Conservation (phyloP, 495 filamentous ascomycete genomes). For the Penicillium longicatenatum region DNA sequence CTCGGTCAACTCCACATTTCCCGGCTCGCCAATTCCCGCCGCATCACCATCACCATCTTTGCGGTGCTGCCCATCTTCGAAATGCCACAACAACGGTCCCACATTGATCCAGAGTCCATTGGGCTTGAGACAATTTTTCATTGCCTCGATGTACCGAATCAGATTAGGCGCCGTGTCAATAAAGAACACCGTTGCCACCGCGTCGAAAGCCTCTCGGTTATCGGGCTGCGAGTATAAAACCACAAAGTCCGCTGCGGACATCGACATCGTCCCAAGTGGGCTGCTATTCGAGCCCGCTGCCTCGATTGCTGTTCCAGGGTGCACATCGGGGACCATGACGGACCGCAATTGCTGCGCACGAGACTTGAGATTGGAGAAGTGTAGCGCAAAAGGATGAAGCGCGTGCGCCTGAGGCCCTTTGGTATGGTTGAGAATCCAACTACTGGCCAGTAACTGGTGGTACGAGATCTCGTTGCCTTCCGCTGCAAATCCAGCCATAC, state of each 20-base stretch:
- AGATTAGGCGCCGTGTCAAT: conserved; percentile 95
- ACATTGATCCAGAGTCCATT: conserved; percentile 87
- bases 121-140: conserved; percentile 72
- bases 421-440: conserved; percentile 83
- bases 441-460: conserved; percentile 84
- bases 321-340: conserved; percentile 75
- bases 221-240: conserved; percentile 65
- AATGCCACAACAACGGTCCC: conserved; percentile 91
- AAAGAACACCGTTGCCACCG: conserved; percentile 89
- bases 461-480: conserved; percentile 98
- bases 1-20: conserved; percentile 82
- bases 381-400: conserved; percentile 78
- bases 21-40: conserved; percentile 71
- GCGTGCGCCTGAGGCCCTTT: conserved; percentile 40
- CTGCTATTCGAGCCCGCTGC: conserved; percentile 29
- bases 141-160: conserved; percentile 82
- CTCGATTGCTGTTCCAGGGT: conserved; percentile 60
- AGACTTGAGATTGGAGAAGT: conserved; percentile 75
- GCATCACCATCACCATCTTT: conserved; percentile 25
- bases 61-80: conserved; percentile 57
- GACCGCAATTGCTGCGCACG: conserved; percentile 69
- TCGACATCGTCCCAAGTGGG: conserved; percentile 63
- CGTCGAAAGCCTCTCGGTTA: conserved; percentile 68
- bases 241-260: conserved; percentile 84
- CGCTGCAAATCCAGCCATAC: conserved; percentile 66